Evolutionary conservation across 139 green algal genomes (phyloP), one percentile per base, ranked within the genome.

Genomic region (Zygnema cylindricum): DNA sequence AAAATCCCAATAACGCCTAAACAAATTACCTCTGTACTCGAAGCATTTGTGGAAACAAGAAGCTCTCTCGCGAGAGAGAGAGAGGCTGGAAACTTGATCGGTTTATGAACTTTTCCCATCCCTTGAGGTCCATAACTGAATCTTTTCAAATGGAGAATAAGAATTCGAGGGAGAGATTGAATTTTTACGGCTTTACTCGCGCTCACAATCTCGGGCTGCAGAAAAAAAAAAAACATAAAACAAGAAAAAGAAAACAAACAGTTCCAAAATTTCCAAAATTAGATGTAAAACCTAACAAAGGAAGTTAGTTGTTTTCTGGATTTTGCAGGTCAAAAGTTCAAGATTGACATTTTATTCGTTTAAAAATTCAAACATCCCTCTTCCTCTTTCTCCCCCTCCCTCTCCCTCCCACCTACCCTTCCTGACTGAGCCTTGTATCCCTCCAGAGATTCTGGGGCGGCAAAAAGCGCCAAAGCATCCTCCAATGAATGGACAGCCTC

Each of bases 131-230:
- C 23, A 39, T 91, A 77, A 21, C 40, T 85, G 85, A 87, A 87
- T 40, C 85, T 69, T 63, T 87, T 92, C 76, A 91, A 73, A 78
- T 92, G 88, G 23, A 91, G 88, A n/a, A 91, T 39, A 3, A 91
- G 88, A 57, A 92, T 85, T 36, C 23, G 42, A 23, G 88, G 88
- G 22, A 91, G 77, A 25, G 33, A n/a, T 2, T 49, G 36, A 39
- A 92, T 88, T 22, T 78, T 77, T 0, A 92, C 40, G 0, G 38
- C 40, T 85, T 92, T 92, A 43, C 33, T 82, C 2, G 88, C 88
- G 1, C 73, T 23, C 32, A 92, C 88, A 0, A 71, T 25, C 36
- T 81, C 38, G 11, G 71, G 71, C 36, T 43, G 71, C 71, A 42
- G n/a, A n/a, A n/a, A n/a, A n/a, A n/a, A n/a, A n/a, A n/a, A n/a